These are phyloP conservation scores for Globisporangium heterothallicum DNA, from an alignment of 352 stramenopile genomes.

Conservation along the genomic window DNA sequence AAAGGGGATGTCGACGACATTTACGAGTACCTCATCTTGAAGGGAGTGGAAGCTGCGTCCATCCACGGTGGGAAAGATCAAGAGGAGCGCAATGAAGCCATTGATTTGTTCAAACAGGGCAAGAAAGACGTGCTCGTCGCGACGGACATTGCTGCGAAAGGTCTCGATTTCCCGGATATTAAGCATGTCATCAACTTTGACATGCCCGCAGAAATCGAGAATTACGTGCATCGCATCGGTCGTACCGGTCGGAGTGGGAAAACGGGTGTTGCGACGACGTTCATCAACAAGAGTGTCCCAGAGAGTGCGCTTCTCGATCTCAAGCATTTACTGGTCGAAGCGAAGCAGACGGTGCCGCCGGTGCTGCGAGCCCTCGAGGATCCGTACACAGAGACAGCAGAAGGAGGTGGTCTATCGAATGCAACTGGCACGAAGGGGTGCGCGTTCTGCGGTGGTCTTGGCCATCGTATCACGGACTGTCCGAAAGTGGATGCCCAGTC, in stretches of 20 bases:
- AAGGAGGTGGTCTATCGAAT: slow-evolving; percentile 37
- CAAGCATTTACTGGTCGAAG: slow-evolving; percentile 98
- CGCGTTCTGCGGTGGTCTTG: slow-evolving; percentile 97
- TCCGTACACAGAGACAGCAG: slow-evolving; percentile 87
- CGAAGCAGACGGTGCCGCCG: slow-evolving; percentile 97
- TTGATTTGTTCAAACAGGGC: slow-evolving; percentile 92
- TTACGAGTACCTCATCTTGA: slow-evolving; percentile 98
- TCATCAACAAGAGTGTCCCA: slow-evolving; percentile 97
- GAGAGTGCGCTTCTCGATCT: slow-evolving; percentile 97
- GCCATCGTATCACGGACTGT: slow-evolving; percentile 98
- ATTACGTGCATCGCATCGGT: slow-evolving; percentile 99
- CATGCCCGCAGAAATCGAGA: slow-evolving; percentile 99
- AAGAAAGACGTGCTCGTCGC: slow-evolving; percentile 97
- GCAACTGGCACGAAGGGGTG: slow-evolving; percentile 90
- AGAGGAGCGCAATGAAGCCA: slow-evolving; percentile 95
- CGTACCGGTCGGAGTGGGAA: slow-evolving; percentile 97
- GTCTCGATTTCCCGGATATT: slow-evolving; percentile 98
- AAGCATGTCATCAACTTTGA: slow-evolving; percentile 99
- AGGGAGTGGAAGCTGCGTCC: slow-evolving; percentile 92
- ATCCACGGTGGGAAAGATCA: slow-evolving; percentile 99
- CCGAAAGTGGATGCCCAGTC: slow-evolving; percentile 98
- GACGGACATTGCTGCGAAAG: slow-evolving; percentile 98
- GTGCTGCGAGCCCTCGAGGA: slow-evolving; percentile 98
- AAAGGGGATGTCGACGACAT: slow-evolving; percentile 99
- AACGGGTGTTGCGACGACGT: slow-evolving; percentile 97